phyloP scores from a whole-genome alignment of 805 yeast species.

The Metschnikowia reukaufii region DNA sequence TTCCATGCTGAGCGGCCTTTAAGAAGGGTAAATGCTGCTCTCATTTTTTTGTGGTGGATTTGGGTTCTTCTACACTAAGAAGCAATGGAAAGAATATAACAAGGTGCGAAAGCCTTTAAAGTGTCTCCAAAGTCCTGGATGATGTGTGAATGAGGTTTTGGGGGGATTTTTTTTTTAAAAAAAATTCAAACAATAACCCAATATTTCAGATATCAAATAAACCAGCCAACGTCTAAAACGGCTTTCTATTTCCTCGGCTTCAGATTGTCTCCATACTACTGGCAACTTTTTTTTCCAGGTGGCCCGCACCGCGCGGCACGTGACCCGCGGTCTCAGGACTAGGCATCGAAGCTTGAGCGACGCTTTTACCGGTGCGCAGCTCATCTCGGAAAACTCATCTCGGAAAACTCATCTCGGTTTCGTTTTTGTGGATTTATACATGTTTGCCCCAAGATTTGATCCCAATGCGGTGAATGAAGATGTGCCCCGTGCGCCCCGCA shows the following conservation, averaged over 20 bases:
- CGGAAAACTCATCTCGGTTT: not conserved
- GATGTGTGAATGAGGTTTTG: no score
- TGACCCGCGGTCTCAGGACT: not conserved
- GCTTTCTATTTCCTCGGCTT: no score
- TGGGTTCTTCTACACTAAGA: no score
- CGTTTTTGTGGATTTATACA: conserved; percentile 17
- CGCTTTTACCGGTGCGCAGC: not conserved
- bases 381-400: not conserved
- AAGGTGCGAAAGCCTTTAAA: no score
- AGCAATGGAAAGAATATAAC: not conserved
- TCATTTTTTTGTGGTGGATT: conserved; percentile 25
- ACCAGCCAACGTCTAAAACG: not conserved
- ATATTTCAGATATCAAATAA: no score
- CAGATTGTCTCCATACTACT: no score
- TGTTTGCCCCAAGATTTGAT: conserved; percentile 70
- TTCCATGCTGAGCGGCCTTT: conserved; percentile 44
- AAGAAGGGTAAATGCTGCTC: conserved; percentile 32
- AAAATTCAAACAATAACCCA: no score
- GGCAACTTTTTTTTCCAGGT: not conserved
- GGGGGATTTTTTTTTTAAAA: no score
- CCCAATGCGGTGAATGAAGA: conserved; percentile 37
- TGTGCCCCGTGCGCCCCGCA: conserved; percentile 8
- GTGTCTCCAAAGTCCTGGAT: no score
- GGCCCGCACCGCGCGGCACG: not conserved
- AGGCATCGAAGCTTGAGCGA: not conserved